Base-by-base conservation (phyloP, 805 yeast genomes). In the Candida pini region DNA sequence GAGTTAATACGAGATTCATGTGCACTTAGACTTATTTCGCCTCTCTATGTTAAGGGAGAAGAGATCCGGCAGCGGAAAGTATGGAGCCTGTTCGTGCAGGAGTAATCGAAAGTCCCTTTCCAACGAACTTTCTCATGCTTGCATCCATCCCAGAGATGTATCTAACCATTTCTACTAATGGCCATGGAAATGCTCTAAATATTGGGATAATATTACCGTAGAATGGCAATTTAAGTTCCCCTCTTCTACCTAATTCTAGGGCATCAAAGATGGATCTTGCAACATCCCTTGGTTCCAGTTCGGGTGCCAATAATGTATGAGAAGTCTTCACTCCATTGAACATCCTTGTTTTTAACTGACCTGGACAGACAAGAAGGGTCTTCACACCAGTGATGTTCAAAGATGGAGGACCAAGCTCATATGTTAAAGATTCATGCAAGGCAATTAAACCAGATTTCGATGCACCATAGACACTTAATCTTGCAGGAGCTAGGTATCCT, bases 361-460 rank as follows among this genome's bases (percentile, higher is more conserved):
- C 97, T 0, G 96, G 95, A 45, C 92, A 80, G 0, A 90, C 68
- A 23, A 90, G 63, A 36, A 90, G 60, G 0, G 95, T 81, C 45
- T 78, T 78, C 13, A 90, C 73, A 7, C 84, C 79, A 4, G 60
- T 53, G 2, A 59, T 54, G 33, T 59, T 62, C 23, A 68, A 51
- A 6, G 68, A 58, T 0, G 76, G 72, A 0, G 73, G 67, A 0
- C 81, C 79, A 19, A 83, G 51, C 55, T 83, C 92, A 49, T 75
- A 76, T 0, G 83, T 74, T 23, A 90, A 60, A 1, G 90, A 78
- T 53, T 85, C 95, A 54, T 89, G 97, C 27, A 88, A 60, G 0
- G 90, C 88, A 34, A 90, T 75, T 19, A 86, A 58, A 0, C 94
- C 97, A 0, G 95, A 80, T 54, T 90, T 90, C 12, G 95, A 74